Evolutionary conservation across 2,329 filamentous ascomycete species (phyloP).

Genomic region (Canariomyces notabilis): DNA sequence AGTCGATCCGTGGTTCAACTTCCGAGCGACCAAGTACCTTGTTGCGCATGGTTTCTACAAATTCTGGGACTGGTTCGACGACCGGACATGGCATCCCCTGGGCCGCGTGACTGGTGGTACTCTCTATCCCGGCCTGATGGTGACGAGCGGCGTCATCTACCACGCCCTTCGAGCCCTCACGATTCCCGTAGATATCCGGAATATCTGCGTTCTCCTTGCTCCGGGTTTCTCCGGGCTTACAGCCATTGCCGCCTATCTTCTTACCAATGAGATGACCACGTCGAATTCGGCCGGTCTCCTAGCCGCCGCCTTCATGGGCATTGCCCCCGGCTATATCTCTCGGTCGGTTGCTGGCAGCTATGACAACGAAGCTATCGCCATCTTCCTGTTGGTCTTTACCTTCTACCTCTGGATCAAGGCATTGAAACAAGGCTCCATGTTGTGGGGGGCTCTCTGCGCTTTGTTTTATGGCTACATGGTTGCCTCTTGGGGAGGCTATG

Average conservation of each 20-base stretch:
- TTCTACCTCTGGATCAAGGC: constrained; percentile 99
- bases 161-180: constrained; percentile 84
- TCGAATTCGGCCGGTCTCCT: constrained; percentile 91
- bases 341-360: constrained; percentile 97
- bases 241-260: constrained; percentile 84
- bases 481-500: constrained; percentile 97
- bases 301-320: constrained; percentile 94
- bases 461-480: constrained; percentile 99
- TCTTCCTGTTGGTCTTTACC: constrained; percentile 96
- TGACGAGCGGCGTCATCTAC: constrained; percentile 96
- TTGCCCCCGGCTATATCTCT: constrained; percentile 95
- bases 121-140: constrained; percentile 98
- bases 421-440: constrained; percentile 89
- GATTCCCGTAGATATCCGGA: constrained; percentile 94
- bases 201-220: constrained; percentile 95
- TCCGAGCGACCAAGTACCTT: constrained; percentile 95
- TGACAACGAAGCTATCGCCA: constrained; percentile 98
- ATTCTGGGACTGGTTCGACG: constrained; percentile 99
- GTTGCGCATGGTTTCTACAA: constrained; percentile 96
- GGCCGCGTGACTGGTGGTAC: constrained; percentile 97
- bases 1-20: constrained; percentile 99
- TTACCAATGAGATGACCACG: constrained; percentile 96
- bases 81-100: constrained; percentile 98
- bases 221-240: constrained; percentile 93
- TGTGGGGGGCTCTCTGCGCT: constrained; percentile 92